Evolutionary conservation across 1,284 basidiomycete species (phyloP).

Genomic region (Crepidotus sp.): DNA sequence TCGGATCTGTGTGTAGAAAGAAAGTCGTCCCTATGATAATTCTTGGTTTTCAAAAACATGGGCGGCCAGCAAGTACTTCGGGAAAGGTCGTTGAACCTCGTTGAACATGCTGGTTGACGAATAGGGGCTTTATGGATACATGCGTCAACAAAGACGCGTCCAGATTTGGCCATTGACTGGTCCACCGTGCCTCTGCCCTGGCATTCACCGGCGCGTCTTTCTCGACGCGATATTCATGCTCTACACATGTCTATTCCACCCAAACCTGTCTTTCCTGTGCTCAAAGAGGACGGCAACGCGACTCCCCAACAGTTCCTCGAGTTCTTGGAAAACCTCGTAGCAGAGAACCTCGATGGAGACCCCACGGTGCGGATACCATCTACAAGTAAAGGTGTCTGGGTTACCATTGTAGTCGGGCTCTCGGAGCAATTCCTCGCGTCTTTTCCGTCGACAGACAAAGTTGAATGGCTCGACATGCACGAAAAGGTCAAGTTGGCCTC

Average conservation of each 20-base stretch:
- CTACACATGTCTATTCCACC: conserved; percentile 11
- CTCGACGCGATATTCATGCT: not conserved
- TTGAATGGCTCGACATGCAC: conserved; percentile 43
- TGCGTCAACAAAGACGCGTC: not conserved
- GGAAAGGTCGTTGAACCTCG: too few species aligned
- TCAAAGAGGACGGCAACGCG: conserved; percentile 29
- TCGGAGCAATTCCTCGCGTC: conserved; percentile 42
- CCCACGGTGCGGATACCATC: conserved; percentile 19
- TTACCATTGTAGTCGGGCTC: conserved; percentile 40
- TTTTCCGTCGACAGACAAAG: conserved; percentile 37
- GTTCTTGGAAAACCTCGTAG: conserved; percentile 35
- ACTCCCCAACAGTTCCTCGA: conserved; percentile 38
- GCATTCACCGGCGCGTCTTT: not conserved
- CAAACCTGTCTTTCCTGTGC: conserved; percentile 27
- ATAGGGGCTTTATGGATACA: too few species aligned
- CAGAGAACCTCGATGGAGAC: conserved; percentile 25
- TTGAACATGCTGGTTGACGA: too few species aligned
- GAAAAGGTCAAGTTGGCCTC: conserved; percentile 51
- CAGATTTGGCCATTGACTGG: too few species aligned
- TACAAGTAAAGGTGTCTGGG: conserved; percentile 27
- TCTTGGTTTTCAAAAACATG: too few species aligned
- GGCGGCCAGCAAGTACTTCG: too few species aligned
- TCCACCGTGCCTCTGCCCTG: not conserved
- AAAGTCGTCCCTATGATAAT: too few species aligned
- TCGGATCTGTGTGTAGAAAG: too few species aligned